Conservation (phyloP, 2,329 filamentous ascomycete genomes). For the Lithohypha guttulata region DNA sequence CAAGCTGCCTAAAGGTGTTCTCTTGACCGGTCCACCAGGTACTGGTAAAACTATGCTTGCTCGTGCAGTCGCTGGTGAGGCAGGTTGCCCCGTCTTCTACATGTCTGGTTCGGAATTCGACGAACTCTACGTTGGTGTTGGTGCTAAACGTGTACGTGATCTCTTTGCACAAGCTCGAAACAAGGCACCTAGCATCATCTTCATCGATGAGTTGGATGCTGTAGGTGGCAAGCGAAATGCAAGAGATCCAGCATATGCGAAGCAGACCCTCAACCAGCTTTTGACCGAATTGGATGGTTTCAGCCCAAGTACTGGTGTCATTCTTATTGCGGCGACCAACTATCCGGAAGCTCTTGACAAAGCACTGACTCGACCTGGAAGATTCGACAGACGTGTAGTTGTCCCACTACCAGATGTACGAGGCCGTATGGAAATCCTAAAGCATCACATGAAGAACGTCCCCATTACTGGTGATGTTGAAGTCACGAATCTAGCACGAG, state of each 20-base stretch:
- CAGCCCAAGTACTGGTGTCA: constrained; percentile 84
- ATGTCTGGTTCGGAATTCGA: constrained; percentile 99
- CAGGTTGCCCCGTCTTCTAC: constrained; percentile 98
- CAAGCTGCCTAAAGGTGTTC: constrained; percentile 91
- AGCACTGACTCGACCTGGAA: constrained; percentile 82
- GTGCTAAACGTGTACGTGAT: constrained; percentile 89
- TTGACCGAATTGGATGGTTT: constrained; percentile 96
- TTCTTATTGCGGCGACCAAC: constrained; percentile 93
- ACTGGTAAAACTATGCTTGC: constrained; percentile 96
- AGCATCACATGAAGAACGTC: constrained; percentile 88
- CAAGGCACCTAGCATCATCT: constrained; percentile 87
- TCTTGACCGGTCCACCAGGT: constrained; percentile 88
- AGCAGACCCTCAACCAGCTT: constrained; percentile 94
- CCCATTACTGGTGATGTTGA: constrained; percentile 72
- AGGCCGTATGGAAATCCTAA: constrained; percentile 81
- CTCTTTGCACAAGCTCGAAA: constrained; percentile 72
- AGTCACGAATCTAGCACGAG: constrained; percentile 69
- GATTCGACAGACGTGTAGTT: constrained; percentile 85
- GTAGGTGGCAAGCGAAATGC: constrained; percentile 91
- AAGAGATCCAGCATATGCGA: constrained; percentile 84
- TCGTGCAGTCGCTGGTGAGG: constrained; percentile 89
- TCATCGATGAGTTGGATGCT: constrained; percentile 88
- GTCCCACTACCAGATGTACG: constrained; percentile 87
- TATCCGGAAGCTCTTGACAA: constrained; percentile 91
- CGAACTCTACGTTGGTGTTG: constrained; percentile 94